These are phyloP conservation scores for Trichoderma citrinoviride DNA, from an alignment of 2,329 filamentous ascomycete genomes.

Conservation along the genomic window DNA sequence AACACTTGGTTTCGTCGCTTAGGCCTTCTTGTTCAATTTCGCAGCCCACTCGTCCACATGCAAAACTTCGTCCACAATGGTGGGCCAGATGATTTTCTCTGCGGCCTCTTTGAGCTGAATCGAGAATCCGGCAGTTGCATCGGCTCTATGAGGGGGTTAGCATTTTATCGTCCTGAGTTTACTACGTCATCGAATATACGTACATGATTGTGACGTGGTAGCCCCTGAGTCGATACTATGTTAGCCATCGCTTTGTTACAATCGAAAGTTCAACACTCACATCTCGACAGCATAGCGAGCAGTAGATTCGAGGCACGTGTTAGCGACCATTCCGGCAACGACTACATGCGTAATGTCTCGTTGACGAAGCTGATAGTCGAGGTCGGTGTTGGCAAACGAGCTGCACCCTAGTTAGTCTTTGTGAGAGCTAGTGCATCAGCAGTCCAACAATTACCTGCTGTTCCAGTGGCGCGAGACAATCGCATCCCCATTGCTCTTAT, in stretches of 20 bases:
- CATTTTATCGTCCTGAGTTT: not conserved
- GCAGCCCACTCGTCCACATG: not conserved
- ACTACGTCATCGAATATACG: not conserved
- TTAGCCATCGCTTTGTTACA: not conserved
- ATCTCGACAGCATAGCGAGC: conserved; percentile 24
- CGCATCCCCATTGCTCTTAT: conserved; percentile 24
- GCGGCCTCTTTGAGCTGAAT: conserved; percentile 13
- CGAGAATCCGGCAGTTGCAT: conserved; percentile 20
- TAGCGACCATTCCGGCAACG: conserved; percentile 24
- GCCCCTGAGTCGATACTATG: not conserved
- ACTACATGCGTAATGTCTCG: conserved; percentile 24
- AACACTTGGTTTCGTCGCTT: not conserved
- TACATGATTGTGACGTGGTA: conserved; percentile 20
- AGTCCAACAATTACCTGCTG: not conserved
- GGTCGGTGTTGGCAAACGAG: conserved; percentile 15
- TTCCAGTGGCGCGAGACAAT: conserved; percentile 22
- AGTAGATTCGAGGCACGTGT: conserved; percentile 25
- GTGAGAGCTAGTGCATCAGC: no score
- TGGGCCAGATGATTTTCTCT: conserved; percentile 18
- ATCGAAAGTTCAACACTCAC: not conserved
- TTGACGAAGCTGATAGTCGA: conserved; percentile 16
- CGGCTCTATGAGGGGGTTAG: conserved; percentile 4
- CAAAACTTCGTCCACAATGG: conserved; percentile 16
- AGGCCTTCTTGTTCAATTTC: not conserved
- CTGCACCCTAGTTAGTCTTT: not conserved